Base-by-base conservation (phyloP, 345 rosid species). In the Hevea brasiliensis region DNA sequence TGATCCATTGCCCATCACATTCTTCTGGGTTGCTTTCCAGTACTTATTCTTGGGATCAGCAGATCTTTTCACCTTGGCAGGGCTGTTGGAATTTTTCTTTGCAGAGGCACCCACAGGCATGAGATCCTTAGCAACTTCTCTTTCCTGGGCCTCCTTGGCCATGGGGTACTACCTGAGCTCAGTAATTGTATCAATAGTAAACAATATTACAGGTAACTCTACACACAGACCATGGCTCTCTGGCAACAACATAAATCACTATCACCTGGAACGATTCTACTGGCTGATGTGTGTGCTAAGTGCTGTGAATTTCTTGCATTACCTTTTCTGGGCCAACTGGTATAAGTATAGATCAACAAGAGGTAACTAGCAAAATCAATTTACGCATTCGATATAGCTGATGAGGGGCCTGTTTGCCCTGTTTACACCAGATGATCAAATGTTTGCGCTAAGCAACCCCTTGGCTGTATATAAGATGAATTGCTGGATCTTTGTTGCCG, bases 31-130 rank as follows among this genome's bases (percentile, higher is more conserved):
- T 40, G 89, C 91, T 0, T 68, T 91, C n/a, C 97, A 91, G 18
- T 91, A 88, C 76, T 79, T 91, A 69, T 89, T 89, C 71, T 58
- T 91, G 58, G 97, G 97, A 0, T 91, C 97, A 32, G 97, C 94
- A 50, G 97, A 91, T 81, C 87, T 91, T 5, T 91, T 91, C 87
- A 87, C 92, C 37, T 77, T 89, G 75, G 94, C 94, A 37, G 97
- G 97, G 10, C 40, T 91, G 42, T 26, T 91, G 5, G 97, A 91
- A 60, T 91, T 86, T 74, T 91, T 91, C 90, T 91, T 91, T 81
- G 83, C 92, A 1, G 97, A 91, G 76, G 93, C 93, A 56, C 92
- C 97, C 0, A 18, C 85, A 0, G 83, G 89, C 57, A 89, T 91
- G 97, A 86, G 94, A 68, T 91, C 97, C 15, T 76, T 91, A 68